Conservation (phyloP, 176 grass and related monocot genomes). For the Carex pumila region DNA sequence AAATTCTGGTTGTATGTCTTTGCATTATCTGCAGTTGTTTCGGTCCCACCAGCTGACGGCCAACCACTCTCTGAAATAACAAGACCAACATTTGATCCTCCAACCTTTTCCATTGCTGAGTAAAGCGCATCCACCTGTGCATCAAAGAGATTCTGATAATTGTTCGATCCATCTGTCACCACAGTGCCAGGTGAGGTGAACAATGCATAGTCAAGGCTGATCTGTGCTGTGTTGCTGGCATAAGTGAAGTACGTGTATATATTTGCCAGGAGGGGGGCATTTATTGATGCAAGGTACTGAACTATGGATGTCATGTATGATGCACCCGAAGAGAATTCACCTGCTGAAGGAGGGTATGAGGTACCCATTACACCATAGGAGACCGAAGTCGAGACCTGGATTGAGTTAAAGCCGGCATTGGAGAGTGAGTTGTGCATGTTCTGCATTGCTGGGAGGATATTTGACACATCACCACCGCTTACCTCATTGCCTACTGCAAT, state of each 20-base stretch:
- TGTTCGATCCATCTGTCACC: constrained; percentile 28
- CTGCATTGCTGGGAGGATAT: constrained; percentile 41
- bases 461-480: not conserved
- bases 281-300: constrained; percentile 26
- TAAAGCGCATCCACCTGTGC: constrained; percentile 54
- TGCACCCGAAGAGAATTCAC: constrained; percentile 27
- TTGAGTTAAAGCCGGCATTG: not conserved
- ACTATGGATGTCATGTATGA: constrained; percentile 21
- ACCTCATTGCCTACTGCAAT: constrained; percentile 62
- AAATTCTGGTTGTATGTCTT: constrained; percentile 55
- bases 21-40: constrained; percentile 36
- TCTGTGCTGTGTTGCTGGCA: not conserved
- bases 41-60: constrained; percentile 47
- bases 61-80: constrained; percentile 72
- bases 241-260: constrained; percentile 77
- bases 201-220: constrained; percentile 30
- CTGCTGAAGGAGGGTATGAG: not conserved
- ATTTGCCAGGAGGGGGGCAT: constrained; percentile 61
- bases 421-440: constrained; percentile 24
- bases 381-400: constrained; percentile 27
- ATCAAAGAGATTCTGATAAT: constrained; percentile 48
- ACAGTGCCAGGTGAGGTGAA: constrained; percentile 37
- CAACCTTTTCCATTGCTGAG: constrained; percentile 35
- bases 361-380: not conserved
- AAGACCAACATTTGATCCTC: not conserved